These are phyloP conservation scores for Penicillium hesseltinei DNA, from an alignment of 2,329 filamentous ascomycete species.

Conservation along the genomic window DNA sequence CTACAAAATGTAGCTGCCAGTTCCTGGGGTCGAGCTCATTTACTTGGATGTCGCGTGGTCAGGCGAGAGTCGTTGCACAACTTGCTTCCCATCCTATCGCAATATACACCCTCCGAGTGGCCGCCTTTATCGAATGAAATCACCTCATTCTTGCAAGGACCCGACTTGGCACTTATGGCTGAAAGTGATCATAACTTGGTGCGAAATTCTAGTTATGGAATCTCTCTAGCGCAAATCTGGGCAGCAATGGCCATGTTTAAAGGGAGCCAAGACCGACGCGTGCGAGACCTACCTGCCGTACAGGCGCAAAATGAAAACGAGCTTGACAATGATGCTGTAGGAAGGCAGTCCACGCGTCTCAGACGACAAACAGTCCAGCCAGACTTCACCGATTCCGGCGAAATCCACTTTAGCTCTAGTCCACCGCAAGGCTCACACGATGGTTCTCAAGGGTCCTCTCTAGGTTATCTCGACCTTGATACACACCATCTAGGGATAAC, in stretches of 20 bases:
- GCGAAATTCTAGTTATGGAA: background rate
- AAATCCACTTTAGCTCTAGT: conserved; percentile 9
- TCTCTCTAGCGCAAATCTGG: background rate
- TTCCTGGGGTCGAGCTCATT: background rate
- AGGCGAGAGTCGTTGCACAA: background rate
- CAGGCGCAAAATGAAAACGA: background rate
- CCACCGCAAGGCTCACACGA: background rate
- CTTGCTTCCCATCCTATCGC: background rate
- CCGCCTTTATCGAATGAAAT: background rate
- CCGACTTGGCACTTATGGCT: background rate
- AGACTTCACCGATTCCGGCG: conserved; percentile 7
- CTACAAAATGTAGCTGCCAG: background rate
- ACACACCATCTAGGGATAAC: background rate
- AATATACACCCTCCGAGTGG: background rate
- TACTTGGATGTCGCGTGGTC: background rate
- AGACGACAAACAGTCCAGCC: conserved; percentile 1
- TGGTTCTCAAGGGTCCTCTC: conserved; percentile 1
- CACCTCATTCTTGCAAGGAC: conserved; percentile 3
- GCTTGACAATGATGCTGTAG: background rate
- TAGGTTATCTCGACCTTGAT: conserved; percentile 9
- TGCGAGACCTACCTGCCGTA: background rate
- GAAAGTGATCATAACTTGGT: conserved; percentile 8
- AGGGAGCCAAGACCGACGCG: background rate
- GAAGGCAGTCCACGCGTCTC: conserved; percentile 1
- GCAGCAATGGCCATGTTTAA: conserved; percentile 11